Percentiles rank a stretch among this genome's conserved stretches.
Evolutionary conservation across 2,329 filamentous ascomycete species (phyloP).

Genomic region (Mycocentrospora acerina): DNA sequence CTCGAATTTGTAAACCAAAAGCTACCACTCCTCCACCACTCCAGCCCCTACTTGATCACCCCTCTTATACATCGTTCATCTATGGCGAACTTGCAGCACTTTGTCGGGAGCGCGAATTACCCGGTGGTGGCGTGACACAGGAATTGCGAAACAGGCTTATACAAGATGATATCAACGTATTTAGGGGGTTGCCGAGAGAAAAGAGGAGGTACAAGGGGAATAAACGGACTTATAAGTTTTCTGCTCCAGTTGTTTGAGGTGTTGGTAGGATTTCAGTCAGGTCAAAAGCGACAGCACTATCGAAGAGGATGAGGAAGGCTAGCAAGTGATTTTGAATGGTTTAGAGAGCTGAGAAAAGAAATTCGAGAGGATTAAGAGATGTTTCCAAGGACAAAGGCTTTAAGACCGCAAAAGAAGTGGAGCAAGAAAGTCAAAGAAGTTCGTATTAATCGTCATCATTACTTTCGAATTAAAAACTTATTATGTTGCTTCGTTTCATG

Average conservation of each 20-base stretch:
- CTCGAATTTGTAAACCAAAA: not conserved
- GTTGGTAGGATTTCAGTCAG: too few species aligned
- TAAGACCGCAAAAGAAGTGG: too few species aligned
- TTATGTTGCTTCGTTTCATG: too few species aligned
- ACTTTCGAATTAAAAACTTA: too few species aligned
- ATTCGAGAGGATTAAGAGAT: too few species aligned
- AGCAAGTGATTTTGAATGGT: too few species aligned
- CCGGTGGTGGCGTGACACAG: constrained; percentile 9
- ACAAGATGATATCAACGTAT: constrained; percentile 19
- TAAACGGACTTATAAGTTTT: not conserved
- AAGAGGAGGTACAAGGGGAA: not conserved
- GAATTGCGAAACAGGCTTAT: constrained; percentile 18
- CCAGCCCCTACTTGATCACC: constrained; percentile 1
- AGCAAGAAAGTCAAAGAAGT: too few species aligned
- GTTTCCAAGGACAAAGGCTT: too few species aligned
- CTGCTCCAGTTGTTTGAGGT: not conserved
- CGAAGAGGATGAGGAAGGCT: too few species aligned
- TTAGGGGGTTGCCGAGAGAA: constrained; percentile 7
- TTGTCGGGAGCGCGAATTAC: constrained; percentile 16
- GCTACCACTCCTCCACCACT: not conserved
- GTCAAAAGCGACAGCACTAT: too few species aligned
- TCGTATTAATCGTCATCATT: too few species aligned
- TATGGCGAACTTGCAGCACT: constrained; percentile 19
- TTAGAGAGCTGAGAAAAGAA: too few species aligned
- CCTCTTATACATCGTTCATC: constrained; percentile 10